Evolutionary conservation across 495 filamentous ascomycete species (phyloP), one percentile per base, ranked within the genome.

Genomic region (Penicillium atrosanguineum): DNA sequence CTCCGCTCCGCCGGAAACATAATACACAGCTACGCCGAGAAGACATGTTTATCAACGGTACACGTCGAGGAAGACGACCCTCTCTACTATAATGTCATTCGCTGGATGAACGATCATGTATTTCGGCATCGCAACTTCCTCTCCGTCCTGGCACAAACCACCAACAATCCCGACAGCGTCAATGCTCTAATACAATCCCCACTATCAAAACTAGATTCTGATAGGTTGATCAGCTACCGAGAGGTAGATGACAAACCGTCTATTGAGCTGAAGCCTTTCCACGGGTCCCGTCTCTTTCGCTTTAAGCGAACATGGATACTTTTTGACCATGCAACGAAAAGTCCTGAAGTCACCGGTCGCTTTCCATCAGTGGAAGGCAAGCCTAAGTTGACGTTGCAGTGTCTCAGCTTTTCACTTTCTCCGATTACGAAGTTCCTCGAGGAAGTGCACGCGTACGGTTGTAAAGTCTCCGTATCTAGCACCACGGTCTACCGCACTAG

Each of bases 101-200:
- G 37, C 8, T 51, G 48, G 48, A 51, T 51, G 48, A 51, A 51
- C 23, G 48, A 51, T 14, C 48, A 51, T 36, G 48, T 21, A 1
- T 51, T 51, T 28, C 36, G 38, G 23, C 12, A 21, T 44, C 39
- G 48, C 25, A 51, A 51, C 23, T 51, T 51, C n/a, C 48, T 40
- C 6, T 51, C 48, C 25, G 48, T 51, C 12, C 48, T 51, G 12
- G 48, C 48, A 26, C 38, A 42, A 29, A 51, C 48, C 5, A 51
- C 19, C 39, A 51, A 43, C 25, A 43, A 34, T 19, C 15, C 37
- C n/a, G 39, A 50, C 23, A 19, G 6, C 12, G 48, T 44, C 14
- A 46, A 46, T 11, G 20, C 41, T 44, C 28, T 29, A 8, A 31
- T 46, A 18, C 44, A 28, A 18, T 46, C 23, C 19, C 28, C 44